Evolutionary conservation across 495 filamentous ascomycete genomes (phyloP).

Genomic region (Apodospora peruviana): DNA sequence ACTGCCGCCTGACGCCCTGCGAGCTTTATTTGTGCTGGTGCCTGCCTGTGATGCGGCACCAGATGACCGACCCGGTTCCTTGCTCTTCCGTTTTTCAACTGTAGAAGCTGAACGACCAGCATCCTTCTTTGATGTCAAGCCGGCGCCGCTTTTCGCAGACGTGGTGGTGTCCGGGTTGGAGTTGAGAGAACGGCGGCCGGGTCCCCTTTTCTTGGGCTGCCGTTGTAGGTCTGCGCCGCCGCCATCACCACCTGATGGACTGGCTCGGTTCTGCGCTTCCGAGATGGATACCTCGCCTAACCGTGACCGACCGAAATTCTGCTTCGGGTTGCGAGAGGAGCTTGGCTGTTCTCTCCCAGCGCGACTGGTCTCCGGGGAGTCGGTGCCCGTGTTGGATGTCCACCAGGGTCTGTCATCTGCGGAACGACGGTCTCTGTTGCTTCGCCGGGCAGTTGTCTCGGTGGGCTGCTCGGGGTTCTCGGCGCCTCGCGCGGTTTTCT

Average conservation of each 20-base stretch:
- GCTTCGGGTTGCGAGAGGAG: too few relatives aligned
- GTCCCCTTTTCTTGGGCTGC: constrained; percentile 8
- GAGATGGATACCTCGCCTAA: constrained; percentile 20
- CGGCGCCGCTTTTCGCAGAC: background rate
- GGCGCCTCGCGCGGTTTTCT: background rate
- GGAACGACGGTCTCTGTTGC: constrained; percentile 5
- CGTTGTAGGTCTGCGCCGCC: background rate
- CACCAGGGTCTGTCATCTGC: constrained; percentile 8
- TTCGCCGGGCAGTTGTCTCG: constrained; percentile 2
- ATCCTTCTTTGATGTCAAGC: background rate
- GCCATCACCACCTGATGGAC: background rate
- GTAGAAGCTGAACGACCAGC: background rate
- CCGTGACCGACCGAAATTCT: constrained; percentile 13
- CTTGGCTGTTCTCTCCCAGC: background rate
- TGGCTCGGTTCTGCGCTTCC: constrained; percentile 15
- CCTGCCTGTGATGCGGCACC: background rate
- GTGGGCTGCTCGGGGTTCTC: background rate
- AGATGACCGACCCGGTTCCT: background rate
- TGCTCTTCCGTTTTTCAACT: background rate
- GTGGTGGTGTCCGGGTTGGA: background rate
- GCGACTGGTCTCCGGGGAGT: constrained; percentile 1
- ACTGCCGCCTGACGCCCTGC: background rate
- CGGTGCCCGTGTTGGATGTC: background rate
- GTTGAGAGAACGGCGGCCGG: background rate
- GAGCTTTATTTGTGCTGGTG: background rate